A percentile compares a stretch with the other conserved stretches of the same genome.
These are phyloP conservation scores for Coniella vitis DNA, from an alignment of 2,329 filamentous ascomycete species.

Conservation along the genomic window DNA sequence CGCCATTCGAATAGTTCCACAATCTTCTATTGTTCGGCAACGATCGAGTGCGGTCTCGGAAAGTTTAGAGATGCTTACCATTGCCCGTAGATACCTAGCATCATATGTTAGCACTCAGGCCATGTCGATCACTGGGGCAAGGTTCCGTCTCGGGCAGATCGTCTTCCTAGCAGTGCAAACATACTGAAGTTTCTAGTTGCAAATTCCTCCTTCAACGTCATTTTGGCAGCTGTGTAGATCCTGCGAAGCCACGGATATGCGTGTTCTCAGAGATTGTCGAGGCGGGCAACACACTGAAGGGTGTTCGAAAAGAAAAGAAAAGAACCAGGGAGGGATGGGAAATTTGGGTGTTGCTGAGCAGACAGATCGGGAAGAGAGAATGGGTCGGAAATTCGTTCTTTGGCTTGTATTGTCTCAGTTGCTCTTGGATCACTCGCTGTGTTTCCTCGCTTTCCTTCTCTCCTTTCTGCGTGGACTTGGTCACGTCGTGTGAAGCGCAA, in stretches of 20 bases:
- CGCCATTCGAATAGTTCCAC: no score
- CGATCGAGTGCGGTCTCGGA: background rate
- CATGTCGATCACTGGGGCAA: constrained; percentile 12
- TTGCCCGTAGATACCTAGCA: constrained; percentile 66
- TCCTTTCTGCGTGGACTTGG: no score
- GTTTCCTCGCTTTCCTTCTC: no score
- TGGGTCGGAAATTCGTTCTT: background rate
- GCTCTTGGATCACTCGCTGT: no score
- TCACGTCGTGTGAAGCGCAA: no score
- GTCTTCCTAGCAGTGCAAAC: constrained; percentile 25
- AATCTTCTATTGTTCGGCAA: background rate
- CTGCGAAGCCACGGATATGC: background rate
- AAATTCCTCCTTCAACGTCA: constrained; percentile 68
- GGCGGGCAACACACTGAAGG: background rate
- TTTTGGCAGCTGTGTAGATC: constrained; percentile 38
- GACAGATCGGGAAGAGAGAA: background rate
- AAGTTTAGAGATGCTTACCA: constrained; percentile 45
- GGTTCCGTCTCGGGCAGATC: background rate
- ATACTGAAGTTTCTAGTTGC: constrained; percentile 68
- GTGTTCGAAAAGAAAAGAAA: no score
- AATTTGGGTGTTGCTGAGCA: background rate
- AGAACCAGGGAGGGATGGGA: no score
- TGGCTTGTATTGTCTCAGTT: no score
- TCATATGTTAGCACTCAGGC: constrained; percentile 26
- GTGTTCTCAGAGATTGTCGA: background rate